Conservation (phyloP, 441 rosid genomes). For the Capsella rubella region DNA sequence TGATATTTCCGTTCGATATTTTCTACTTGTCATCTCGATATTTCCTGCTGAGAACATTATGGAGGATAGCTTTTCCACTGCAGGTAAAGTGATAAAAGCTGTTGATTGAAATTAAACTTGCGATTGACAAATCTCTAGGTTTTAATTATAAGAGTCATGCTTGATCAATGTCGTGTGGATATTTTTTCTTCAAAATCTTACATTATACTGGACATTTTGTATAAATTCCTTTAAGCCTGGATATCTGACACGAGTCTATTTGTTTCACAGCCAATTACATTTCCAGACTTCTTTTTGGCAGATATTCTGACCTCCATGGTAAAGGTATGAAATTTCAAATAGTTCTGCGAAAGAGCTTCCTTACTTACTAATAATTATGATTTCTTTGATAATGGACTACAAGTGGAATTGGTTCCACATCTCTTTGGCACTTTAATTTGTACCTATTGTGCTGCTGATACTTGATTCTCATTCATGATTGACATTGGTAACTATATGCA, state of each 20-base stretch:
- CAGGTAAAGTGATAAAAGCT: conserved; percentile 56
- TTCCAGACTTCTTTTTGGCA: conserved; percentile 85
- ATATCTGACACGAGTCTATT: too few species aligned
- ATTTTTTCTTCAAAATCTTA: conserved; percentile 18
- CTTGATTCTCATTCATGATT: conserved; percentile 27
- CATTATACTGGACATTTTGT: neutral
- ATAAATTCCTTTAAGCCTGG: neutral
- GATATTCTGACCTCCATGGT: conserved; percentile 82
- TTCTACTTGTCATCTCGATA: conserved; percentile 72
- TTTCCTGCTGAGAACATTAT: conserved; percentile 73
- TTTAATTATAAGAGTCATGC: neutral
- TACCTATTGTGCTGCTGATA: conserved; percentile 1
- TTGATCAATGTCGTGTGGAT: neutral
- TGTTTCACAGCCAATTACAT: conserved; percentile 67
- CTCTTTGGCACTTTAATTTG: conserved; percentile 4
- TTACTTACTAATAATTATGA: neutral
- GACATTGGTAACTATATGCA: conserved; percentile 47
- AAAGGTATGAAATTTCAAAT: conserved; percentile 57
- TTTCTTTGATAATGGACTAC: conserved; percentile 3
- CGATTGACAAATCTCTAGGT: neutral
- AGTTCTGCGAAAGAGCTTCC: conserved; percentile 11
- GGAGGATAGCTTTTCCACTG: conserved; percentile 74
- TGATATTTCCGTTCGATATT: conserved; percentile 78
- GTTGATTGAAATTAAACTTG: neutral
- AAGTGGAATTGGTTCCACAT: conserved; percentile 1